Evolutionary conservation across 352 stramenopile genomes (phyloP).

Genomic region (Aphanomyces stellatus): DNA sequence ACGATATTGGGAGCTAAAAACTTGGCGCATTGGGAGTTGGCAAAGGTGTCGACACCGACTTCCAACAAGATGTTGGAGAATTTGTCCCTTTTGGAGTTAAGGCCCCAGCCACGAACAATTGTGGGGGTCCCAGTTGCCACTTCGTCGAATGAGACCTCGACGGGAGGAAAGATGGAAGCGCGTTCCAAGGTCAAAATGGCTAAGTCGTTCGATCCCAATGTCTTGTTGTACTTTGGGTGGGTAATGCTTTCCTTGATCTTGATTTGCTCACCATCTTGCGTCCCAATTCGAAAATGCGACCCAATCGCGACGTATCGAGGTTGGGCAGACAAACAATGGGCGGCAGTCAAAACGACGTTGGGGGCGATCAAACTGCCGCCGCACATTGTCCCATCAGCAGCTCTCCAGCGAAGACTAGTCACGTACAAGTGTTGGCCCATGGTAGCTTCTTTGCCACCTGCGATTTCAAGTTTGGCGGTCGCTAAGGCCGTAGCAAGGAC

Average conservation of each 20-base stretch:
- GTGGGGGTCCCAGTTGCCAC: slow-evolving; percentile 41
- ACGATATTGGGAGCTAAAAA: slow-evolving; percentile 28
- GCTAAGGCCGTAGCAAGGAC: not conserved
- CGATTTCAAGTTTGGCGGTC: not conserved
- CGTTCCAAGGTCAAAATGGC: slow-evolving; percentile 41
- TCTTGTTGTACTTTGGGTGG: slow-evolving; percentile 39
- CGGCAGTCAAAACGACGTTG: slow-evolving; percentile 55
- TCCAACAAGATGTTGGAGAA: slow-evolving; percentile 30
- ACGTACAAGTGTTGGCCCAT: slow-evolving; percentile 7
- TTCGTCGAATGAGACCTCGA: slow-evolving; percentile 26
- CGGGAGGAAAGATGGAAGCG: slow-evolving; percentile 28
- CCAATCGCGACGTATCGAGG: slow-evolving; percentile 40
- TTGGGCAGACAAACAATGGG: slow-evolving; percentile 34
- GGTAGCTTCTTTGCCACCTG: not conserved
- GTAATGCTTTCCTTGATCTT: slow-evolving; percentile 33
- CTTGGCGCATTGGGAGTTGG: slow-evolving; percentile 32
- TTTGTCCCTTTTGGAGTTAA: slow-evolving; percentile 22
- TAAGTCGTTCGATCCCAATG: slow-evolving; percentile 44
- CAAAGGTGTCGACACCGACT: slow-evolving; percentile 39
- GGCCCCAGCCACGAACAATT: slow-evolving; percentile 6
- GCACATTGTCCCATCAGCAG: slow-evolving; percentile 29
- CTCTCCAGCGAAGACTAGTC: not conserved
- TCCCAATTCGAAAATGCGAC: slow-evolving; percentile 38
- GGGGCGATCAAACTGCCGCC: slow-evolving; percentile 56
- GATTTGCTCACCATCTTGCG: slow-evolving; percentile 37